Evolutionary conservation across 257 asterid species (phyloP).

Genomic region (Ophiorrhiza pumila): DNA sequence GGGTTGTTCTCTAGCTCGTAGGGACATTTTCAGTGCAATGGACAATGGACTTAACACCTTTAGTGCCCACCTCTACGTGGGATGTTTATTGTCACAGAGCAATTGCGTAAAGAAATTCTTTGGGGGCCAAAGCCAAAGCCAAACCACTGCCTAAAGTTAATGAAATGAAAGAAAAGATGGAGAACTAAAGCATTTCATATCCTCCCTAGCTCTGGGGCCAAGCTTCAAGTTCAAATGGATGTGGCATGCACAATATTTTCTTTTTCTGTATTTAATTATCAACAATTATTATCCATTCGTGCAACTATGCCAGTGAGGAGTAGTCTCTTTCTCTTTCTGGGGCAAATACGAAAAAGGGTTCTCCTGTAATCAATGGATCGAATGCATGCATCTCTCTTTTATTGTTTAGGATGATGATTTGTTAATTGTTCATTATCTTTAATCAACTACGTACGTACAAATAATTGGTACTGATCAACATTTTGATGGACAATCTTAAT

Average conservation of each 20-base stretch:
- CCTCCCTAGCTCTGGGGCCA: neutral
- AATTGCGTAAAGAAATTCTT: neutral
- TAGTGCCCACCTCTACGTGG: conserved; percentile 19
- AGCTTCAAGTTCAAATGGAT: neutral
- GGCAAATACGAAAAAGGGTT: neutral
- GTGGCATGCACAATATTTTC: conserved; percentile 7
- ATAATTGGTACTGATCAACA: no score
- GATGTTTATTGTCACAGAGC: conserved; percentile 20
- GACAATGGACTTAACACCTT: conserved; percentile 7
- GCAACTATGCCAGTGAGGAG: conserved; percentile 3
- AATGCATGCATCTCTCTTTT: neutral
- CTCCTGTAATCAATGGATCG: neutral
- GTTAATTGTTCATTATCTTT: neutral
- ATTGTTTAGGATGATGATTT: neutral
- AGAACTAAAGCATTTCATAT: neutral
- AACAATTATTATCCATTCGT: conserved; percentile 6
- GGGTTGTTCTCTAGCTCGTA: neutral
- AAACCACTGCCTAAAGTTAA: neutral
- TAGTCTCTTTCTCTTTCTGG: conserved; percentile 10
- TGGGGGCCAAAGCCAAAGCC: neutral
- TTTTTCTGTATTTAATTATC: neutral
- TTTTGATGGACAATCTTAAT: no score
- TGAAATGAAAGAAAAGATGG: neutral
- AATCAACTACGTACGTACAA: no score
- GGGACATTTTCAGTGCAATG: conserved; percentile 6